phyloP scores from a whole-genome alignment of 75 land plant genomes.

The Sequoia sempervirens region DNA sequence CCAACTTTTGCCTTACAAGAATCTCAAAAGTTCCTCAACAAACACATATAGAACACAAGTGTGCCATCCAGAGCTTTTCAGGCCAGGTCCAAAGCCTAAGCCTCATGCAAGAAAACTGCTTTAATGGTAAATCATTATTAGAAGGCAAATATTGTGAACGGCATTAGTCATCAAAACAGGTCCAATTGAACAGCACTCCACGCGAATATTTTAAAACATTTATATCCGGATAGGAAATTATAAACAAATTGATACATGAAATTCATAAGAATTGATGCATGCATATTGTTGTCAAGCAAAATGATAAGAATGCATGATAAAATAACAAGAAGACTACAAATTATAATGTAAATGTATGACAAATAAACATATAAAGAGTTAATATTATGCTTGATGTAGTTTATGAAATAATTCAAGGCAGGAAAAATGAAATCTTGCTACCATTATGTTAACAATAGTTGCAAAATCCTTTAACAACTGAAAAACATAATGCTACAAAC shows the following conservation, averaged over 20 bases:
- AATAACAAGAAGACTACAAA: no score
- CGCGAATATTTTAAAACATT: not conserved
- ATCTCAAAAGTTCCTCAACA: not conserved
- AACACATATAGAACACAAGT: not conserved
- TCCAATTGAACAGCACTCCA: not conserved
- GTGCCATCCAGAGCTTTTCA: not conserved
- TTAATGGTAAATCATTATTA: not conserved
- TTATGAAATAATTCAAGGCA: not conserved
- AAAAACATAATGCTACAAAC: not conserved
- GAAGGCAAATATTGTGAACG: not conserved
- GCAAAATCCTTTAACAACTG: not conserved
- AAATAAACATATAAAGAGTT: not conserved
- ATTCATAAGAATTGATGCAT: no score
- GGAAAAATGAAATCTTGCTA: not conserved
- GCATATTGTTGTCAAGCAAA: no score
- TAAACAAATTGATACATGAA: not conserved
- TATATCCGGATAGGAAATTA: not conserved
- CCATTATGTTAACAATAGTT: not conserved
- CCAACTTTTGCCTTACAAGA: no score
- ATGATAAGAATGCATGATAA: no score
- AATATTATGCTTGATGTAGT: not conserved
- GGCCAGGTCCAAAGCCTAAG: not conserved
- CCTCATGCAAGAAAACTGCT: not conserved
- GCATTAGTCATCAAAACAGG: not conserved
- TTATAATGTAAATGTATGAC: not conserved